Conservation (phyloP, 352 stramenopile species). For the Pythium biforme region DNA sequence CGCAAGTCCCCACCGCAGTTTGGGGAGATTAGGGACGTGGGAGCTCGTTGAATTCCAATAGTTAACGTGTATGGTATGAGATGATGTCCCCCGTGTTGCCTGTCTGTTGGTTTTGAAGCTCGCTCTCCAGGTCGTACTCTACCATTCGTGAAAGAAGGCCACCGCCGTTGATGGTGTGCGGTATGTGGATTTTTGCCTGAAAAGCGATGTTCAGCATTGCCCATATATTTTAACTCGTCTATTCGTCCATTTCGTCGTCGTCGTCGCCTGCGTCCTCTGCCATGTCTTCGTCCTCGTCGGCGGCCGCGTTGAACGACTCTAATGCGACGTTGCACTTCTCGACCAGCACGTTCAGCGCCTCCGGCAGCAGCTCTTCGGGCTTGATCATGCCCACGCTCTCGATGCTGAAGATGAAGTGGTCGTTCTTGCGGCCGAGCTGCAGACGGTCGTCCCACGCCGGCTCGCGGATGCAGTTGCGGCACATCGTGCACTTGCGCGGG, state of each 20-base stretch:
- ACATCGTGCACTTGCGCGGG: conserved; percentile 93
- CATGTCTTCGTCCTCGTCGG: conserved; percentile 52
- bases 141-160: too few species aligned
- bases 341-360: conserved; percentile 77
- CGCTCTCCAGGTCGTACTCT: too few species aligned
- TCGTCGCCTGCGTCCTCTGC: conserved; percentile 43
- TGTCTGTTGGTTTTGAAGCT: background rate
- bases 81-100: background rate
- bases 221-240: conserved; percentile 33
- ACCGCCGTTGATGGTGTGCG: too few species aligned
- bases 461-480: conserved; percentile 94
- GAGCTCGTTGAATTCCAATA: background rate
- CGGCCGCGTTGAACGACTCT: conserved; percentile 67
- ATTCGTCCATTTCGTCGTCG: conserved; percentile 51
- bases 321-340: conserved; percentile 85
- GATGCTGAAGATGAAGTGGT: conserved; percentile 97
- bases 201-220: conserved; percentile 2
- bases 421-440: conserved; percentile 86
- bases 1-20: too few species aligned
- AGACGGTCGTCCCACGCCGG: conserved; percentile 87
- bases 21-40: background rate
- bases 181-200: background rate
- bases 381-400: conserved; percentile 88
- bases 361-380: conserved; percentile 71
- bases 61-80: background rate